Evolutionary conservation across 768 basidiomycete genomes (phyloP), one percentile per base, ranked within the genome.

Genomic region (Phylloporus arenicola): DNA sequence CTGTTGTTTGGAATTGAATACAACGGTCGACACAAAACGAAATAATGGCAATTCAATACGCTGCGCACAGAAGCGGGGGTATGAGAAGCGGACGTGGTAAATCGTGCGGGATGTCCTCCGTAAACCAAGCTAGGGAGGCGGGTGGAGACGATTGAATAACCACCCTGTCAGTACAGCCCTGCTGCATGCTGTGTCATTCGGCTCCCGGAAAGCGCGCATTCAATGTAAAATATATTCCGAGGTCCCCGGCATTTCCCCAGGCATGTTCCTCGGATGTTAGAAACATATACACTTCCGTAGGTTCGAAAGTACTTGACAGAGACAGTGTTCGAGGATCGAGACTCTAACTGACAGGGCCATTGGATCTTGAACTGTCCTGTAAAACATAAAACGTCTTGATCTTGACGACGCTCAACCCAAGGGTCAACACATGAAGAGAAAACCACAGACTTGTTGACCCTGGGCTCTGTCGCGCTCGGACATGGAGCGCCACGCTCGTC

Each of bases 61-160:
- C 59, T 35, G 29, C 40, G 51, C 55, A 58, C 13, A 47, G 56
- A 60, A 58, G 54, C 51, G 54, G 53, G 48, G 27, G 37, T 49
- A 53, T 57, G 53, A 54, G 55, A 55, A 56, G 55, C 35, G 16
- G 52, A 44, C 17, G 38, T 50, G 20, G 52, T 43, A 51, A 48
- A 54, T 54, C 45, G 46, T 57, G 54, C 51, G 51, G 41, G 44
- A 45, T 47, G 27, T 3, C 42, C 38, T 40, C 37, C 47, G 50
- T 19, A 43, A 38, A 16, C 33, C 50, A 6, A 45, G 33, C 48
- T 22, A 29, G 46, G 42, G 52, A 49, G 34, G 43, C 8, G 19
- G 19, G 40, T 30, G 43, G 47, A 47, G 46, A 46, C 14, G 48
- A 40, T 13, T 24, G 38, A 20, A 29, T 19, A 16, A 41, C 33